phyloP scores from a whole-genome alignment of 148 eudicot species.

The Nepenthes mirabilis region DNA sequence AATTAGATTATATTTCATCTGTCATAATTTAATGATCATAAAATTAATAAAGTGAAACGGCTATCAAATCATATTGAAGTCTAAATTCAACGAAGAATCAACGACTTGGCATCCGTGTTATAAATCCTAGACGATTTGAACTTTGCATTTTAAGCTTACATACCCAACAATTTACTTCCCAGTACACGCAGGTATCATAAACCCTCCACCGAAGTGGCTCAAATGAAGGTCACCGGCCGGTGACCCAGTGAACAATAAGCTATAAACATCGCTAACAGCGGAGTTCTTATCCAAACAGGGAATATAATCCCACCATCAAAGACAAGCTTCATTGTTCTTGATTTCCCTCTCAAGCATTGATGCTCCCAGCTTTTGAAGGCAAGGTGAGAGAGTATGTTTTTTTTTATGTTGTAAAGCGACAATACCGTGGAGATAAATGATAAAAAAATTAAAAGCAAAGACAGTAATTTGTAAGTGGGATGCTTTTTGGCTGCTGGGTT shows the following conservation, averaged over 20 bases:
- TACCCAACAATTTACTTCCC: no score
- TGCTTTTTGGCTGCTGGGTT: slow-evolving; percentile 33
- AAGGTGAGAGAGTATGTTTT: background rate
- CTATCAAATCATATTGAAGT: no score
- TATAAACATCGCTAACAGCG: background rate
- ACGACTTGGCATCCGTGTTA: no score
- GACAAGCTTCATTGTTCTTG: slow-evolving; percentile 13
- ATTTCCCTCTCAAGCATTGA: slow-evolving; percentile 8
- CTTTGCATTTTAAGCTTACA: no score
- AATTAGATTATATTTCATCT: no score
- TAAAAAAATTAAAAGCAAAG: slow-evolving; percentile 24
- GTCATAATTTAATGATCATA: no score
- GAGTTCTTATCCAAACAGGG: slow-evolving; percentile 4
- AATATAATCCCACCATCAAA: slow-evolving; percentile 11
- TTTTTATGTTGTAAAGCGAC: background rate
- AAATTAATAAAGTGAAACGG: no score
- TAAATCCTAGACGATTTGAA: no score
- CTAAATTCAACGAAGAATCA: no score
- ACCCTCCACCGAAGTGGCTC: no score
- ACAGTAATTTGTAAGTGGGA: slow-evolving; percentile 52
- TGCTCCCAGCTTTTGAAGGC: slow-evolving; percentile 7
- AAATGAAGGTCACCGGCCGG: no score
- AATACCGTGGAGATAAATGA: background rate
- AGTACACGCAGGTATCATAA: no score
- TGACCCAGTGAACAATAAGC: background rate